Percentiles rank a stretch among this genome's conserved stretches.
These are phyloP conservation scores for Iberis amara DNA, from an alignment of 441 rosid species.

Conservation along the genomic window DNA sequence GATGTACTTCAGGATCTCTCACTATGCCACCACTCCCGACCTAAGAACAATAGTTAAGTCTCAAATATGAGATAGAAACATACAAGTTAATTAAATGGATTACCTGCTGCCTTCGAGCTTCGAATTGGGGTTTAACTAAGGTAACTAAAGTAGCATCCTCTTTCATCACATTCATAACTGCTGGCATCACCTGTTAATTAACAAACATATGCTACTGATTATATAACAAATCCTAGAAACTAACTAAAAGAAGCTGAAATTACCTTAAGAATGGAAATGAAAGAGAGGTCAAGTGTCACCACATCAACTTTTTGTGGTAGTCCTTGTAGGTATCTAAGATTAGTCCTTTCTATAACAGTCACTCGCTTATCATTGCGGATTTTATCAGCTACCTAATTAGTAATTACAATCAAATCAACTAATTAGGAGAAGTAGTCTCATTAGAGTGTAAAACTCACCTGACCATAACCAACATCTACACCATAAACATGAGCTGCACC, in stretches of 20 bases:
- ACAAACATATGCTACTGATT: background rate
- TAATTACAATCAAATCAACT: background rate
- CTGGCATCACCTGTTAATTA: constrained; percentile 77
- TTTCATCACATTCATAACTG: constrained; percentile 78
- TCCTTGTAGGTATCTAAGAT: constrained; percentile 70
- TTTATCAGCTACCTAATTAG: constrained; percentile 75
- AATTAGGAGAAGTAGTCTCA: background rate
- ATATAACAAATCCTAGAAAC: background rate
- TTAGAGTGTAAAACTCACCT: constrained; percentile 38
- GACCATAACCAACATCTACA: constrained; percentile 93
- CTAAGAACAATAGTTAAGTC: constrained; percentile 30
- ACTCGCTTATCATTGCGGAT: constrained; percentile 72
- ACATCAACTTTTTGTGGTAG: constrained; percentile 88
- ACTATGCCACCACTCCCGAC: constrained; percentile 91
- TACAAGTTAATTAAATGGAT: no score
- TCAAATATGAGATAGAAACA: no score
- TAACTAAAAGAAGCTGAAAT: constrained; percentile 13
- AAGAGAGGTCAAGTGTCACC: constrained; percentile 91
- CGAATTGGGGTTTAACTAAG: constrained; percentile 88
- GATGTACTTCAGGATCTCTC: constrained; percentile 79
- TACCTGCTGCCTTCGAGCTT: constrained; percentile 91
- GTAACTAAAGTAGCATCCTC: constrained; percentile 66
- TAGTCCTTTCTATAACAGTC: constrained; percentile 67
- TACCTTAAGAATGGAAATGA: constrained; percentile 87
- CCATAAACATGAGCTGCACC: constrained; percentile 93